Evolutionary conservation across 78 protist genomes (phyloP).

Genomic region (Speleostelium caveatum): DNA sequence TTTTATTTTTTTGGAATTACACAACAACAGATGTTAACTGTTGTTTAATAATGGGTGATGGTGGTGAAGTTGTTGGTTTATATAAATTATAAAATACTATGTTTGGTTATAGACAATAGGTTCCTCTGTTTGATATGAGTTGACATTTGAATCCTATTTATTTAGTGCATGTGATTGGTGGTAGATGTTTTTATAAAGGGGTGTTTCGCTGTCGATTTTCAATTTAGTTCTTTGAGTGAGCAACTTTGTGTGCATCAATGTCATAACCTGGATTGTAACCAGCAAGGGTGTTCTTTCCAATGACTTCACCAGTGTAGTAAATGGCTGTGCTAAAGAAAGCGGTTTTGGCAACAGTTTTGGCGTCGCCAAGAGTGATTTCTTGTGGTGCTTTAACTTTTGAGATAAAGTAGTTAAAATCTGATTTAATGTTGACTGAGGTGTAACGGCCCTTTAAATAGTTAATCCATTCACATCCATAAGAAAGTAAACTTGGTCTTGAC

Average conservation of each 20-base stretch:
- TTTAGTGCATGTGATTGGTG: too few species aligned
- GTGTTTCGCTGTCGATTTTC: too few species aligned
- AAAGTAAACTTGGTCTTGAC: slow-evolving; percentile 36
- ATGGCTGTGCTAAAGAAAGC: background rate
- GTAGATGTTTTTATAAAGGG: too few species aligned
- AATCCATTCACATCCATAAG: slow-evolving; percentile 18
- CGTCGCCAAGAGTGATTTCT: slow-evolving; percentile 65
- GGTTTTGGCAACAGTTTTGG: slow-evolving; percentile 44
- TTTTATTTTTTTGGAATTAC: too few species aligned
- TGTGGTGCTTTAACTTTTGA: slow-evolving; percentile 39
- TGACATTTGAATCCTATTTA: too few species aligned
- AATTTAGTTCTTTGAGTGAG: slow-evolving; percentile 8
- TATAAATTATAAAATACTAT: too few species aligned
- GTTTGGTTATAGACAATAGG: too few species aligned
- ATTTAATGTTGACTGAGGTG: slow-evolving; percentile 38
- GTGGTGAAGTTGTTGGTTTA: too few species aligned
- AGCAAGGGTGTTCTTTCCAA: slow-evolving; percentile 41
- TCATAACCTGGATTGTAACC: slow-evolving; percentile 75
- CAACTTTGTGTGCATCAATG: slow-evolving; percentile 33
- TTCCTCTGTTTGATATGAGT: too few species aligned
- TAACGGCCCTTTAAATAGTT: slow-evolving; percentile 45
- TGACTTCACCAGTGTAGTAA: slow-evolving; percentile 48
- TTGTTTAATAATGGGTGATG: too few species aligned
- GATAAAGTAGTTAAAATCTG: slow-evolving; percentile 24
- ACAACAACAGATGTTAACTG: too few species aligned